These are phyloP conservation scores for Ramaria sp. DNA, from an alignment of 768 basidiomycete species.

Conservation along the genomic window DNA sequence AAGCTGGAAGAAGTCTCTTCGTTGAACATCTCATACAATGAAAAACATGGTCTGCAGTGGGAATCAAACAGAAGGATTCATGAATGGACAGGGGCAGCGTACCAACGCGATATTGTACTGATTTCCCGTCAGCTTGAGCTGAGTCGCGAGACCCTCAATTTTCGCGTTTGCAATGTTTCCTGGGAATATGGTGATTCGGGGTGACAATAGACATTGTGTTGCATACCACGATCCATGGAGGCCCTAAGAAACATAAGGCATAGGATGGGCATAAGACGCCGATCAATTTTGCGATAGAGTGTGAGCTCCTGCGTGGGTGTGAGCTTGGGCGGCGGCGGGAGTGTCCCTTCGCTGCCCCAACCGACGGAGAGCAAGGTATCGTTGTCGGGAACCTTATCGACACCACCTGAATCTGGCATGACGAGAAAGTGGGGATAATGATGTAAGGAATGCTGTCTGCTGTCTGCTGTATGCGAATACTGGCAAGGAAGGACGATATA, in stretches of 20 bases:
- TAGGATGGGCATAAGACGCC: conserved; percentile 21
- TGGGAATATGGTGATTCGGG: conserved; percentile 8
- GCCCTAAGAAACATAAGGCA: conserved; percentile 29
- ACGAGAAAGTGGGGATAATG: too few relatives aligned
- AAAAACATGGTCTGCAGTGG: too few relatives aligned
- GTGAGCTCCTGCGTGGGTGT: conserved; percentile 39
- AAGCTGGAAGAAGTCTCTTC: background rate
- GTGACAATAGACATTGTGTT: background rate
- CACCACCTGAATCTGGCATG: too few relatives aligned
- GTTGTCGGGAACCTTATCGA: too few relatives aligned
- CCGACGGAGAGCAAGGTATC: conserved; percentile 11
- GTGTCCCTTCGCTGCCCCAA: conserved; percentile 34
- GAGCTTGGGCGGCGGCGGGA: conserved; percentile 31
- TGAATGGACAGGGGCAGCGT: too few relatives aligned
- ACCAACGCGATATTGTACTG: conserved; percentile 6
- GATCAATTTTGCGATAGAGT: conserved; percentile 50
- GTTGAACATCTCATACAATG: too few relatives aligned
- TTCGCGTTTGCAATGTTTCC: conserved; percentile 35
- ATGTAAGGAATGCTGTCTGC: too few relatives aligned
- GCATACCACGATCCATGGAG: conserved; percentile 28
- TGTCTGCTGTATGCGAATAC: too few relatives aligned
- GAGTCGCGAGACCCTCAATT: conserved; percentile 39
- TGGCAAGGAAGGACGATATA: too few relatives aligned
- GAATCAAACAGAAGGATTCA: too few relatives aligned
- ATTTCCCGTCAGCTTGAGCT: background rate